Evolutionary conservation across 352 stramenopile genomes (phyloP), one percentile per base, ranked within the genome.

Genomic region (Paralagenidium karlingii): DNA sequence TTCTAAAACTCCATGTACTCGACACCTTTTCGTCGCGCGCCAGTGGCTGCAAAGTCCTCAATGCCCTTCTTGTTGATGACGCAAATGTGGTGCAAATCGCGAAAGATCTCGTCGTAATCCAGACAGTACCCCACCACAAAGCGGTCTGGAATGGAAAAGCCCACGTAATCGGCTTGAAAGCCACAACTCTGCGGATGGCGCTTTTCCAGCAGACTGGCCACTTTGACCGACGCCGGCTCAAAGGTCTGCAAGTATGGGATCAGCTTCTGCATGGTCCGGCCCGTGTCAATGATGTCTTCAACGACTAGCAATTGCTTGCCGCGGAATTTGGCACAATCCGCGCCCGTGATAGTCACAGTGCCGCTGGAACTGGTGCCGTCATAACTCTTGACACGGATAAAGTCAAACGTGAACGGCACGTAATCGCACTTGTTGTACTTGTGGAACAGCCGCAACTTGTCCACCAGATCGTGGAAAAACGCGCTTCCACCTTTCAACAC

Each of bases 271-370:
- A 98, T 94, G 26, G 92, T 98, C 26, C 75, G 84, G 58, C 94
- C 94, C 38, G 94, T 97, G 68, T 98, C 94, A 45, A 98, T 91
- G 57, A 98, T 98, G 62, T 98, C 94, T 60, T 98, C 94, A 6
- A 98, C 82, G 7, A 98, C 58, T 30, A 98, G 58, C 37, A 98
- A 64, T 51, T 97, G 61, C 51, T 88, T 91, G 36, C 68, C 82
- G 48, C 81, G 73, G 51, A 95, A 86, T 44, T 94, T 87, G 37
- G 74, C 31, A 34, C 82, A 50, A 47, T 95, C 82, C 5, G 71
- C 75, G 18, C 81, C 82, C 8, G 68, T 86, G 43, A 97, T 88
- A 51, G 96, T 64, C 18, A 97, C 81, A 39, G 94, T 87, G 47
- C 91, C 91, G 19, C 79, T 95, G 33, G 78, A 93, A 42, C 87